Evolutionary conservation across 768 basidiomycete genomes (phyloP).

Genomic region (Cantharellus cinnabarinus): DNA sequence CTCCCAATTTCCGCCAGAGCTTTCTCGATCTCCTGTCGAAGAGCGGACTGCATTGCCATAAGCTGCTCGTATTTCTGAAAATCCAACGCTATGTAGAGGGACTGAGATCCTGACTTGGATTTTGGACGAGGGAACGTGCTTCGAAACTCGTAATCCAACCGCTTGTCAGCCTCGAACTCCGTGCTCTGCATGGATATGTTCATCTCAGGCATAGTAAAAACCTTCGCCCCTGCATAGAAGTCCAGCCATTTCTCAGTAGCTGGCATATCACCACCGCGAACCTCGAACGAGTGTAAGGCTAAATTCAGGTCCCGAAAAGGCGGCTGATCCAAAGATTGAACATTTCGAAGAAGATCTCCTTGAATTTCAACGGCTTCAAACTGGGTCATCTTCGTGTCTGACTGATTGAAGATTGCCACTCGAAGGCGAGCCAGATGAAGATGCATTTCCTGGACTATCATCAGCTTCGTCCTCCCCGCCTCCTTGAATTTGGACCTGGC

Average conservation of each 20-base stretch:
- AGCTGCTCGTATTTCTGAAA: slow-evolving; percentile 68
- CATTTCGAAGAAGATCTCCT: slow-evolving; percentile 47
- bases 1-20: slow-evolving; percentile 5
- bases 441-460: slow-evolving; percentile 54
- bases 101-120: slow-evolving; percentile 29
- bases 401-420: slow-evolving; percentile 57
- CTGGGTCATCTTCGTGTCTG: slow-evolving; percentile 56
- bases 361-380: slow-evolving; percentile 46
- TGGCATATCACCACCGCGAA: slow-evolving; percentile 25
- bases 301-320: slow-evolving; percentile 45
- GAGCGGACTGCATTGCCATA: slow-evolving; percentile 51
- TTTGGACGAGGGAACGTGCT: slow-evolving; percentile 7
- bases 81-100: slow-evolving; percentile 74
- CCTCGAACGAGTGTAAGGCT: slow-evolving; percentile 54
- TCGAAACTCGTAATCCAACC: slow-evolving; percentile 13
- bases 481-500: slow-evolving; percentile 54
- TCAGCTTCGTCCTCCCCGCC: slow-evolving; percentile 32
- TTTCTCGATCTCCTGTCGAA: slow-evolving; percentile 51
- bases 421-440: slow-evolving; percentile 44
- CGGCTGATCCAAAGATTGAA: slow-evolving; percentile 29
- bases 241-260: slow-evolving; percentile 31
- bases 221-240: slow-evolving; percentile 38
- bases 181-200: slow-evolving; percentile 61
- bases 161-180: slow-evolving; percentile 26
- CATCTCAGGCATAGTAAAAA: slow-evolving; percentile 69